These are phyloP conservation scores for Aspergillus uvarum DNA, from an alignment of 2,329 filamentous ascomycete species.

Conservation along the genomic window DNA sequence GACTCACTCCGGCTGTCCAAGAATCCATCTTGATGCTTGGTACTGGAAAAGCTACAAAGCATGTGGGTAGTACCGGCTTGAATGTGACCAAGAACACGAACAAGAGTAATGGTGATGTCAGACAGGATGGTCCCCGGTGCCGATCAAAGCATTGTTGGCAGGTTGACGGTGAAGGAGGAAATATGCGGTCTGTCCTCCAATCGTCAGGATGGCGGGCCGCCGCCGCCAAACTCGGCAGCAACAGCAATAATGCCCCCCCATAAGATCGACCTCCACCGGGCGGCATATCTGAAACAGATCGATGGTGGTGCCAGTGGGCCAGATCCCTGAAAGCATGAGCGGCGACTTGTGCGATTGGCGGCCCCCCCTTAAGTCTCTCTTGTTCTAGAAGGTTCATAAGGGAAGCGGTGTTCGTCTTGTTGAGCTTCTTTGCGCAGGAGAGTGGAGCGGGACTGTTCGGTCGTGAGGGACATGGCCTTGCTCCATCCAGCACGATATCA, in stretches of 20 bases:
- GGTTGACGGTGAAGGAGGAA: neutral
- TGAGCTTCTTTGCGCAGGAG: neutral
- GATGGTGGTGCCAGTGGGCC: neutral
- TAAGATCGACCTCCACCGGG: neutral
- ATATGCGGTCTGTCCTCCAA: neutral
- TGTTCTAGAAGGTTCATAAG: neutral
- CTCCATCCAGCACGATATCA: neutral
- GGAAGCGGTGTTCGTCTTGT: neutral
- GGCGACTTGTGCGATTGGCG: neutral
- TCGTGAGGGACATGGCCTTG: neutral
- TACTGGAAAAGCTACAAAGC: neutral
- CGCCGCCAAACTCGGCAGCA: neutral
- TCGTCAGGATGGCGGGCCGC: neutral
- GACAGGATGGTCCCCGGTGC: neutral
- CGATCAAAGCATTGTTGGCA: neutral
- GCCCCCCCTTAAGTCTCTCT: neutral
- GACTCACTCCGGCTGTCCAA: neutral
- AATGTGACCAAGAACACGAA: neutral
- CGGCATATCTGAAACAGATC: slow-evolving; percentile 5
- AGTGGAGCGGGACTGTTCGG: neutral
- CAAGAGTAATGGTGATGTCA: neutral
- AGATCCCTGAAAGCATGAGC: neutral
- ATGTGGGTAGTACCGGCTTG: neutral
- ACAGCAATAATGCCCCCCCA: neutral
- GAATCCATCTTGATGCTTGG: neutral